Evolutionary conservation across 2,329 filamentous ascomycete species (phyloP).

Genomic region (Thelonectria blattea): DNA sequence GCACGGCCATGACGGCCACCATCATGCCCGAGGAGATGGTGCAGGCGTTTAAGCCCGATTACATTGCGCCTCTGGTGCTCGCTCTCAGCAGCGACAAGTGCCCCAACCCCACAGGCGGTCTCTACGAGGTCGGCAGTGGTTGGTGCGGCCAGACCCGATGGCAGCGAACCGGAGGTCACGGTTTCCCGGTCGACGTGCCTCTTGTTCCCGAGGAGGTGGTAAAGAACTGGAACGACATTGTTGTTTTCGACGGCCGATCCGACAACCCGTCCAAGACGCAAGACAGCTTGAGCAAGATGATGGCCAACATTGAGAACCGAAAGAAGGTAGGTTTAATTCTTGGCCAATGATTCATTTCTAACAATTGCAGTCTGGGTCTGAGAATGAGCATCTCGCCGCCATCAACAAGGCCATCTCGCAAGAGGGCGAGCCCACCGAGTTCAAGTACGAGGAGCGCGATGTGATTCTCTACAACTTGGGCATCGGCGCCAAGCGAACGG

Average conservation of each 20-base stretch:
- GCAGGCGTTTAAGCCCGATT: conserved; percentile 98
- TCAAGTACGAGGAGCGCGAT: conserved; percentile 84
- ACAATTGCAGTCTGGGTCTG: conserved; percentile 37
- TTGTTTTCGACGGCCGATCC: conserved; percentile 84
- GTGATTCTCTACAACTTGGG: conserved; percentile 95
- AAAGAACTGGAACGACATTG: conserved; percentile 77
- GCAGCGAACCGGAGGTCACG: conserved; percentile 88
- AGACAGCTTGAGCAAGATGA: conserved; percentile 76
- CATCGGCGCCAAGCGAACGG: conserved; percentile 86
- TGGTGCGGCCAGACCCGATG: conserved; percentile 93
- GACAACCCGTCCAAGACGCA: conserved; percentile 84
- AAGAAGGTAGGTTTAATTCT: conserved; percentile 46
- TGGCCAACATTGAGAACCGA: conserved; percentile 85
- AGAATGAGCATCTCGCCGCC: conserved; percentile 71
- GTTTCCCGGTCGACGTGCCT: conserved; percentile 85
- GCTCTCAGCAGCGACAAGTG: conserved; percentile 85
- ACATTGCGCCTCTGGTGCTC: conserved; percentile 91
- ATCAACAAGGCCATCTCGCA: conserved; percentile 79
- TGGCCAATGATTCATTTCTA: too few species aligned
- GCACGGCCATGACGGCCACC: conserved; percentile 91
- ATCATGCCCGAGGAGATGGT: conserved; percentile 98
- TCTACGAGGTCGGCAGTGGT: conserved; percentile 94
- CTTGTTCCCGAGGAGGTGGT: conserved; percentile 85
- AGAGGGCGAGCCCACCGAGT: conserved; percentile 74
- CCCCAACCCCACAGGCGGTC: conserved; percentile 81